These are phyloP conservation scores for Fraxinus dipetala DNA, from an alignment of 305 asterid species.

Conservation along the genomic window DNA sequence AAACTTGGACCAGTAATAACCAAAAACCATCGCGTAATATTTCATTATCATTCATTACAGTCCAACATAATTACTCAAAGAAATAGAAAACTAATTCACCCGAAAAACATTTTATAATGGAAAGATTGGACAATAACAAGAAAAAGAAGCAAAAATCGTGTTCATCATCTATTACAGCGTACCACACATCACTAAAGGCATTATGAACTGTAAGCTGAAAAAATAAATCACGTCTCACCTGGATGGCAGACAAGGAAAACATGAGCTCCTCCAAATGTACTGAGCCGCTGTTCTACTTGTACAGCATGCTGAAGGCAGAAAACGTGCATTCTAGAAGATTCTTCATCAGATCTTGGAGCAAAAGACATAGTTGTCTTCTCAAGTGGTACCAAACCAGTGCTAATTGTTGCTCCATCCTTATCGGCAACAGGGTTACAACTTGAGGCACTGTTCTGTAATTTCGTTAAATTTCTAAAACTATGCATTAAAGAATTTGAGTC, in stretches of 20 bases:
- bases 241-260: conserved; percentile 90
- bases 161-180: neutral
- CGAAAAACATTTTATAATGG: neutral
- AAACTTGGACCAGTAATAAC: neutral
- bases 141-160: neutral
- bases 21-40: neutral
- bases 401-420: conserved; percentile 35
- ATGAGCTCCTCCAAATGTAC: conserved; percentile 70
- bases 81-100: neutral
- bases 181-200: neutral
- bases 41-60: neutral
- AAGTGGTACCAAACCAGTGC: conserved; percentile 30
- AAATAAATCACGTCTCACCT: conserved; percentile 43
- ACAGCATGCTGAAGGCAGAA: conserved; percentile 96
- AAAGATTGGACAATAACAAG: neutral
- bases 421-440: conserved; percentile 28
- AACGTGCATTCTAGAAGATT: conserved; percentile 87
- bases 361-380: conserved; percentile 35
- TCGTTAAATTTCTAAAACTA: conserved; percentile 40
- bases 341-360: conserved; percentile 63
- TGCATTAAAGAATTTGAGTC: conserved; percentile 39
- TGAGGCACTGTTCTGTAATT: conserved; percentile 30
- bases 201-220: neutral
- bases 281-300: conserved; percentile 74
- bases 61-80: neutral